These are phyloP conservation scores for Ilyonectria mors-panacis DNA, from an alignment of 2,329 filamentous ascomycete genomes.

Conservation along the genomic window DNA sequence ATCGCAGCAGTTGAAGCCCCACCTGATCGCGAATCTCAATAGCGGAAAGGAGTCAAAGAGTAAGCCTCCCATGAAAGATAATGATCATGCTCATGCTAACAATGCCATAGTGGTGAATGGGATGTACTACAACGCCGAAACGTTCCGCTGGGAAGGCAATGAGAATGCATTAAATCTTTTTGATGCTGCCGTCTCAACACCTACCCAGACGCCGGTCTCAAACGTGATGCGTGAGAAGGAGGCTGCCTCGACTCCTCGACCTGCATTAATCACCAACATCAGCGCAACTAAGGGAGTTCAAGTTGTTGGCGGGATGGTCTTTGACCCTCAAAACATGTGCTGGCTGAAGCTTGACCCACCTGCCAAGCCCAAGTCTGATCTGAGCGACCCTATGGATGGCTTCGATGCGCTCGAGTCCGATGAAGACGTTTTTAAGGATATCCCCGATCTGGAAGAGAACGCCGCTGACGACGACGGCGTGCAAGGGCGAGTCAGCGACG, in stretches of 20 bases:
- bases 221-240: conserved; percentile 71
- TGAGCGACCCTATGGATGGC: conserved; percentile 72
- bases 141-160: conserved; percentile 95
- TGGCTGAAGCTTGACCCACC: conserved; percentile 85
- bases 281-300: conserved; percentile 88
- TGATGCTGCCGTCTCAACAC: conserved; percentile 73
- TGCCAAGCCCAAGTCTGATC: conserved; percentile 62
- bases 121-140: conserved; percentile 94
- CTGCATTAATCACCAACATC: conserved; percentile 93
- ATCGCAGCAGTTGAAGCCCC: conserved; percentile 81
- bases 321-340: conserved; percentile 96
- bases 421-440: conserved; percentile 93
- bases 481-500: conserved; percentile 69
- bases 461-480: conserved; percentile 64
- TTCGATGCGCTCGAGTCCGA: conserved; percentile 85
- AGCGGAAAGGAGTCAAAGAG: conserved; percentile 83
- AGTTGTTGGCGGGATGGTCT: conserved; percentile 98
- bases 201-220: conserved; percentile 60
- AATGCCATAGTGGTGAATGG: conserved; percentile 81
- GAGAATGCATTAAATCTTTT: conserved; percentile 88
- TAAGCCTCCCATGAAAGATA: conserved; percentile 60
- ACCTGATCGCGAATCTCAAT: conserved; percentile 89
- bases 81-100: conserved; percentile 49
- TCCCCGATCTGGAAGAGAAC: conserved; percentile 90
- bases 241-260: conserved; percentile 69